Evolutionary conservation across 2,329 filamentous ascomycete genomes (phyloP).

Genomic region (Talaromyces pinophilus): DNA sequence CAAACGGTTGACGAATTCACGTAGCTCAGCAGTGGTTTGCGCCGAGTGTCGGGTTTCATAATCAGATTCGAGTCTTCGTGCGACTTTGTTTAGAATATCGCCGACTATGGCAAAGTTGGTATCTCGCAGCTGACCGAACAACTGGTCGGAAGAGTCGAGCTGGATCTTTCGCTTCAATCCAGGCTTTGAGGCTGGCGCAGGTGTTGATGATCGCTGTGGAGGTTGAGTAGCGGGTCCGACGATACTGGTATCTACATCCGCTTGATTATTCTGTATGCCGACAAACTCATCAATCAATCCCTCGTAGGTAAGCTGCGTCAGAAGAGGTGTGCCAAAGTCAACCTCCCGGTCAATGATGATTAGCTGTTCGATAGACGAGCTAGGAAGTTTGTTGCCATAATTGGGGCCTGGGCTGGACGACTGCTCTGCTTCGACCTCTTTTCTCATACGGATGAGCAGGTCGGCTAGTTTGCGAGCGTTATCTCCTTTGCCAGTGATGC

Average conservation of each 20-base stretch:
- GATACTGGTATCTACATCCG: conserved; percentile 87
- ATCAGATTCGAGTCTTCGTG: conserved; percentile 79
- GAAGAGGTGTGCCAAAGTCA: conserved; percentile 85
- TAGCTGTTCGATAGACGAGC: conserved; percentile 81
- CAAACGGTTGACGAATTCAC: conserved; percentile 91
- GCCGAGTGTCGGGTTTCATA: conserved; percentile 85
- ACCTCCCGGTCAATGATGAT: conserved; percentile 95
- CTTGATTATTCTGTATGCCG: conserved; percentile 86
- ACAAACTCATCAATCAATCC: conserved; percentile 93
- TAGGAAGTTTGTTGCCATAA: conserved; percentile 70
- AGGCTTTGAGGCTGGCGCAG: conserved; percentile 54
- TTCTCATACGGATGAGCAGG: conserved; percentile 84
- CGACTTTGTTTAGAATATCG: conserved; percentile 83
- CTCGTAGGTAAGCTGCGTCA: conserved; percentile 96
- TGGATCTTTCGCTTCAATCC: conserved; percentile 83
- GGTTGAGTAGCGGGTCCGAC: conserved; percentile 67
- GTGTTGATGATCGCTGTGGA: conserved; percentile 58
- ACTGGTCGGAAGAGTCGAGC: conserved; percentile 82
- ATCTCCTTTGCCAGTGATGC: conserved; percentile 93
- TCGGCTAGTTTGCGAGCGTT: conserved; percentile 88
- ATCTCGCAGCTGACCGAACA: conserved; percentile 85
- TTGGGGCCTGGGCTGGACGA: conserved; percentile 59
- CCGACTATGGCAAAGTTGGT: conserved; percentile 96
- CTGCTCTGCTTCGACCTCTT: conserved; percentile 82
- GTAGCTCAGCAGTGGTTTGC: conserved; percentile 86